phyloP scores from a whole-genome alignment of 164 flowering plant genomes.

The Chimonanthus salicifolius region DNA sequence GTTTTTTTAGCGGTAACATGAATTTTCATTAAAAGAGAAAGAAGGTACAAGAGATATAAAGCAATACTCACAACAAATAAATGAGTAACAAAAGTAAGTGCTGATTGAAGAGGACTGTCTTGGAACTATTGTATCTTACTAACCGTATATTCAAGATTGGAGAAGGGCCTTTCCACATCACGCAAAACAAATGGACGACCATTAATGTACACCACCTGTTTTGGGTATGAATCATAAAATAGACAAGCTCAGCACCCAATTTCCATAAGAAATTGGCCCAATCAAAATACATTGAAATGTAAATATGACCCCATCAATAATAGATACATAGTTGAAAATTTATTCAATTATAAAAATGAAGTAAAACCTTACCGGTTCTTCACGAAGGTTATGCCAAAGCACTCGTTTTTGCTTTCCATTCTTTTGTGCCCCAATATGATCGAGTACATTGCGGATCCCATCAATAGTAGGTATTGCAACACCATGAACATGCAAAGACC shows the following conservation, averaged over 20 bases:
- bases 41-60: no score
- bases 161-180: slow-evolving; percentile 89
- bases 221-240: neutral
- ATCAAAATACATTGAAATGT: neutral
- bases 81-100: no score
- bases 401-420: slow-evolving; percentile 54
- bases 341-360: neutral
- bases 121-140: slow-evolving; percentile 12
- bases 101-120: neutral
- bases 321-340: neutral
- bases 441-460: slow-evolving; percentile 81
- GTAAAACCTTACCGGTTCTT: slow-evolving; percentile 67
- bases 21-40: neutral
- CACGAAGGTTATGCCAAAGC: slow-evolving; percentile 89
- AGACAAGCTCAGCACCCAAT: neutral
- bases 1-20: no score
- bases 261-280: neutral
- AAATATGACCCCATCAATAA: neutral
- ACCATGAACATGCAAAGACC: slow-evolving; percentile 76
- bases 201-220: slow-evolving; percentile 87
- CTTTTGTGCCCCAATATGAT: slow-evolving; percentile 64
- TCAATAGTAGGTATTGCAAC: slow-evolving; percentile 86
- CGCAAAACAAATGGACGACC: slow-evolving; percentile 98
- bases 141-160: slow-evolving; percentile 95
- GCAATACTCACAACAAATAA: neutral